These are phyloP conservation scores for Hypoxylon lenormandii DNA, from an alignment of 495 filamentous ascomycete genomes.

Conservation along the genomic window DNA sequence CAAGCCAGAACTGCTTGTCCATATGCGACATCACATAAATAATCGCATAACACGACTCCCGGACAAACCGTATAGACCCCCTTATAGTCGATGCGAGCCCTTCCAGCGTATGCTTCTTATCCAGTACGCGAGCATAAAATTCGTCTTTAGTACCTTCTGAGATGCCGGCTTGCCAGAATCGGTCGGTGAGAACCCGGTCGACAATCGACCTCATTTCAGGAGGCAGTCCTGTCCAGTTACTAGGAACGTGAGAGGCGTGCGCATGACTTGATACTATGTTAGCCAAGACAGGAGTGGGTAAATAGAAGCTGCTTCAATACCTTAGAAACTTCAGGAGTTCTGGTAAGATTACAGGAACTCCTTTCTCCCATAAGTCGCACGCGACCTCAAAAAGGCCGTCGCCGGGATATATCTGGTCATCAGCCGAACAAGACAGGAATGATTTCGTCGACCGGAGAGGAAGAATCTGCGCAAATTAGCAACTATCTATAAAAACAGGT, in stretches of 20 bases:
- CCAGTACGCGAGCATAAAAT: conserved; percentile 90
- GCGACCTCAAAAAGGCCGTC: conserved; percentile 75
- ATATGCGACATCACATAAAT: conserved; percentile 92
- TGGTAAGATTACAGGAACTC: conserved; percentile 84
- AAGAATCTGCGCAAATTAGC: conserved; percentile 64
- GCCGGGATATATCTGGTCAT: conserved; percentile 76
- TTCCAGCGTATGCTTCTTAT: conserved; percentile 88
- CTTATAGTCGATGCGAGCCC: conserved; percentile 93
- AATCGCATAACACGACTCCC: conserved; percentile 92
- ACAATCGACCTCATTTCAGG: conserved; percentile 81
- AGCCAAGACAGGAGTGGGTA: conserved; percentile 31
- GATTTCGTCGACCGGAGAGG: conserved; percentile 89
- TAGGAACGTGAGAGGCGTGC: conserved; percentile 90
- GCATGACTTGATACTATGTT: conserved; percentile 70
- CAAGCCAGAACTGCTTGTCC: conserved; percentile 85
- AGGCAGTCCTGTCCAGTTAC: conserved; percentile 83
- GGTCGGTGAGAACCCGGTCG: conserved; percentile 86
- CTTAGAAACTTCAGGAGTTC: conserved; percentile 86
- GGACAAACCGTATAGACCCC: conserved; percentile 85
- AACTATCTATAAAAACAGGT: neutral
- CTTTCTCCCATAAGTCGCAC: conserved; percentile 82
- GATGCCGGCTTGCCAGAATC: conserved; percentile 99
- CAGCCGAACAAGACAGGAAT: conserved; percentile 87
- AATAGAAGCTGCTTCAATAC: conserved; percentile 56
- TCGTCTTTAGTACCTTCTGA: conserved; percentile 93